phyloP scores from a whole-genome alignment of 345 rosid genomes.

The Eucalyptus dawsonii region DNA sequence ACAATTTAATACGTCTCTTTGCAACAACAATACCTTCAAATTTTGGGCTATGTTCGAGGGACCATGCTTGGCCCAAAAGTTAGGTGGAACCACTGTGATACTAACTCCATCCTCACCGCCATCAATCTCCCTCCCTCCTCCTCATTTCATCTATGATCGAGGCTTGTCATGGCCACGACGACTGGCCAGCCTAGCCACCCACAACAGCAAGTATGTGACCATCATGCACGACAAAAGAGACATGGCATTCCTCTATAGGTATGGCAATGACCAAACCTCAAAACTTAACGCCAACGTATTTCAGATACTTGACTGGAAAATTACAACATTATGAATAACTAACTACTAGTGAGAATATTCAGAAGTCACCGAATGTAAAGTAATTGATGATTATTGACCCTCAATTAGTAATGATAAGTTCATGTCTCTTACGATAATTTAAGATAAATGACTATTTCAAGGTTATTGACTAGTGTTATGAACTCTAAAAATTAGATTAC shows the following conservation, averaged over 20 bases:
- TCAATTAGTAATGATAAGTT: background rate
- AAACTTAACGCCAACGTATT: background rate
- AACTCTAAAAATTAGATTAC: background rate
- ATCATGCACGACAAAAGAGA: background rate
- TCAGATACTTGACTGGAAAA: too few species aligned
- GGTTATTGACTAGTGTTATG: background rate
- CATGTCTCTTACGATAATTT: background rate
- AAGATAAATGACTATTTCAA: background rate
- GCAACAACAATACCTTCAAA: background rate
- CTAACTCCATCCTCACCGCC: too few species aligned
- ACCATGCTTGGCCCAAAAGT: background rate
- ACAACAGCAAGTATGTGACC: background rate
- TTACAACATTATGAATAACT: too few species aligned
- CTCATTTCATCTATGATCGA: too few species aligned
- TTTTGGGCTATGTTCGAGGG: background rate
- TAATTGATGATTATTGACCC: background rate
- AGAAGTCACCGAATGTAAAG: background rate
- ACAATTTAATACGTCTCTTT: background rate
- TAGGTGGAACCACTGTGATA: background rate
- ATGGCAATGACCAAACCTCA: background rate
- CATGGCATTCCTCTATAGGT: background rate
- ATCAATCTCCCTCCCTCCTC: too few species aligned
- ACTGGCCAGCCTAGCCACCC: too few species aligned
- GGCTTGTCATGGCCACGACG: too few species aligned
- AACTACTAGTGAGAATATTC: background rate